These are phyloP conservation scores for Melastoma candidum DNA, from an alignment of 441 rosid genomes.

Conservation along the genomic window DNA sequence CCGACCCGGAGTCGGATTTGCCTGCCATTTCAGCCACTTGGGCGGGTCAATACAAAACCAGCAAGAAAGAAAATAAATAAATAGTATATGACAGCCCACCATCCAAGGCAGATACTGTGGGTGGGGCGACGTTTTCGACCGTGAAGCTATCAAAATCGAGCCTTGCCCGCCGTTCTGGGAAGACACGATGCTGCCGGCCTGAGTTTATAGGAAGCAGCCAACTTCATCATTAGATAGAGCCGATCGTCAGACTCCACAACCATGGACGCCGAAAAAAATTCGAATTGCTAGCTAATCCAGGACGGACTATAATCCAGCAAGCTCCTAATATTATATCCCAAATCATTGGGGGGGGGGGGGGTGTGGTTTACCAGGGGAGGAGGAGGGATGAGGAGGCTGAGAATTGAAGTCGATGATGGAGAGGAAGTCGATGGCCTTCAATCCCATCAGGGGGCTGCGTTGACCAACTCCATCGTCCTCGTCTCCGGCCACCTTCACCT, in stretches of 20 bases:
- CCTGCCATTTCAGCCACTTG: conserved; percentile 13
- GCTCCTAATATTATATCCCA: too few species aligned
- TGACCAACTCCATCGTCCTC: conserved; percentile 10
- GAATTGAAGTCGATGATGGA: conserved; percentile 5
- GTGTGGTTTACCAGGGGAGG: background rate
- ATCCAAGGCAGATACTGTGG: conserved; percentile 18
- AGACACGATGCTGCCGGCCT: conserved; percentile 30
- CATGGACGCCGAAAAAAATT: too few species aligned
- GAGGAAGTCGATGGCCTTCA: conserved; percentile 10
- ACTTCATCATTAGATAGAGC: background rate
- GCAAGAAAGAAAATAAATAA: background rate
- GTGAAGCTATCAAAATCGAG: conserved; percentile 19
- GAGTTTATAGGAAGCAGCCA: conserved; percentile 3
- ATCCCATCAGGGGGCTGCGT: conserved; percentile 9
- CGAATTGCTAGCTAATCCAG: too few species aligned
- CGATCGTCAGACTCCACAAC: too few species aligned
- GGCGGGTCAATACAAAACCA: too few species aligned
- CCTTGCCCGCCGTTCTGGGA: conserved; percentile 26
- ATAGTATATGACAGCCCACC: conserved; percentile 17
- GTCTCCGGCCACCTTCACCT: conserved; percentile 16
- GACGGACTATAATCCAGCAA: too few species aligned
- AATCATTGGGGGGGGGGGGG: background rate
- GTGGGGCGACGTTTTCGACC: conserved; percentile 15
- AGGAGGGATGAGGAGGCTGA: background rate
- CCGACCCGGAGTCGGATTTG: conserved; percentile 17